A percentile compares a stretch with the other conserved stretches of the same genome.
Evolutionary conservation across 2,329 filamentous ascomycete genomes (phyloP).

Genomic region (Microcyclosporella mali): DNA sequence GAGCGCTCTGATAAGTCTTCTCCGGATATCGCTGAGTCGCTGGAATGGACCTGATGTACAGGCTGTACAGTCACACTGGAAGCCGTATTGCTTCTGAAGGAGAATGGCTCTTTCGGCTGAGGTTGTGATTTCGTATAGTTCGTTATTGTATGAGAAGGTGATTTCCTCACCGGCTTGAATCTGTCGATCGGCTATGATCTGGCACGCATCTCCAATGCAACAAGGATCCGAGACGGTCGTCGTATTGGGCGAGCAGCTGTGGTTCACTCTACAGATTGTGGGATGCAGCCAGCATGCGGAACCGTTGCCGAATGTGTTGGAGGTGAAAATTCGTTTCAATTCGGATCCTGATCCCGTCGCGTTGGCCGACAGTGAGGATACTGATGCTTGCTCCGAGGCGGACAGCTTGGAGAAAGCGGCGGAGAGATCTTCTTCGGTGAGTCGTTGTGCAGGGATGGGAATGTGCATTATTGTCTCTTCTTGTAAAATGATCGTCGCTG

Average conservation of each 20-base stretch:
- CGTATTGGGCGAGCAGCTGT: constrained; percentile 9
- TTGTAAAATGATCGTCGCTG: constrained; percentile 7
- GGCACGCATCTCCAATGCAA: constrained; percentile 4
- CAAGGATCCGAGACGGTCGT: constrained; percentile 4
- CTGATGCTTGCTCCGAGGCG: not conserved
- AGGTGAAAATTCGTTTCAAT: constrained; percentile 8
- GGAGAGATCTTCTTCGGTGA: constrained; percentile 4
- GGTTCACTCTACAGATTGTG: constrained; percentile 9
- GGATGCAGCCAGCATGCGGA: constrained; percentile 9
- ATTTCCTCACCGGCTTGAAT: constrained; percentile 11
- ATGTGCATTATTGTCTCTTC: constrained; percentile 8
- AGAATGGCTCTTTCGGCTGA: constrained; percentile 6
- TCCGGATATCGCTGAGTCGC: not conserved
- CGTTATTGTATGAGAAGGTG: constrained; percentile 8
- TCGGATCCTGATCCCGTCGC: not conserved
- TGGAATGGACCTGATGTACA: not conserved
- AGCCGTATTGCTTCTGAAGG: constrained; percentile 9
- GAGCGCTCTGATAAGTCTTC: constrained; percentile 3
- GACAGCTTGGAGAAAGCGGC: constrained; percentile 5
- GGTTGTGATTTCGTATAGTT: constrained; percentile 10
- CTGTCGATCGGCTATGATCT: constrained; percentile 8
- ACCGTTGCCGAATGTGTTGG: constrained; percentile 11
- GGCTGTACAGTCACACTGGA: constrained; percentile 6
- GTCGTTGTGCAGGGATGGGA: constrained; percentile 1
- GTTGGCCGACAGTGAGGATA: constrained; percentile 4